Evolutionary conservation across 306 rosid genomes (phyloP).

Genomic region (Acacia melanoxylon): DNA sequence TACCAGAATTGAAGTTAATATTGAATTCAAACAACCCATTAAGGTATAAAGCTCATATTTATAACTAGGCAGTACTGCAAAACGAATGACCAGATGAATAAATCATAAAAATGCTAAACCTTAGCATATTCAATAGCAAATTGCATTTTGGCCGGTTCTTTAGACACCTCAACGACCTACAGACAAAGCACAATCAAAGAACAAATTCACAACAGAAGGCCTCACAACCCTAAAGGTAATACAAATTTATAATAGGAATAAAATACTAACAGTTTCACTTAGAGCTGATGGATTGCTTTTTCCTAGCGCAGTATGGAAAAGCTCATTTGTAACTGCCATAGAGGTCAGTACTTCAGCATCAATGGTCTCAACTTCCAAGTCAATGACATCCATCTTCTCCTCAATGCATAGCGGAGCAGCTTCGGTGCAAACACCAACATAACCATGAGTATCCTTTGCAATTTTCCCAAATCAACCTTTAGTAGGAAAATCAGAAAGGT

Average conservation of each 20-base stretch:
- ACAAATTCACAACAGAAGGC: neutral
- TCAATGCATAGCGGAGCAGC: conserved; percentile 67
- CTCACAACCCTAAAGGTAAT: neutral
- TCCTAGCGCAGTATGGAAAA: conserved; percentile 64
- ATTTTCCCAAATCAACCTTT: conserved; percentile 64
- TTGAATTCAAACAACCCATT: no score
- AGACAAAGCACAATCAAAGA: neutral
- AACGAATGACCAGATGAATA: no score
- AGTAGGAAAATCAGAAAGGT: conserved; percentile 1
- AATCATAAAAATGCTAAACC: no score
- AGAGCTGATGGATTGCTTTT: conserved; percentile 72
- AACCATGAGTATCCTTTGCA: conserved; percentile 61
- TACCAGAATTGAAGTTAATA: no score
- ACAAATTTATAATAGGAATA: neutral
- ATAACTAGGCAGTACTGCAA: no score
- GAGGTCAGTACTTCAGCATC: conserved; percentile 64
- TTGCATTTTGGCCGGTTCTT: neutral
- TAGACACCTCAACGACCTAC: conserved; percentile 62
- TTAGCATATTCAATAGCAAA: no score
- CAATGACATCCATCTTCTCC: conserved; percentile 72
- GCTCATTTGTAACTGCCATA: conserved; percentile 66
- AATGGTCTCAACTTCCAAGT: conserved; percentile 62
- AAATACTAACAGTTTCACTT: conserved; percentile 59
- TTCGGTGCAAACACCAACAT: conserved; percentile 78
- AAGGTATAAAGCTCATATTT: no score